Base-by-base conservation (phyloP, 345 rosid genomes). In the Brassica rapa region DNA sequence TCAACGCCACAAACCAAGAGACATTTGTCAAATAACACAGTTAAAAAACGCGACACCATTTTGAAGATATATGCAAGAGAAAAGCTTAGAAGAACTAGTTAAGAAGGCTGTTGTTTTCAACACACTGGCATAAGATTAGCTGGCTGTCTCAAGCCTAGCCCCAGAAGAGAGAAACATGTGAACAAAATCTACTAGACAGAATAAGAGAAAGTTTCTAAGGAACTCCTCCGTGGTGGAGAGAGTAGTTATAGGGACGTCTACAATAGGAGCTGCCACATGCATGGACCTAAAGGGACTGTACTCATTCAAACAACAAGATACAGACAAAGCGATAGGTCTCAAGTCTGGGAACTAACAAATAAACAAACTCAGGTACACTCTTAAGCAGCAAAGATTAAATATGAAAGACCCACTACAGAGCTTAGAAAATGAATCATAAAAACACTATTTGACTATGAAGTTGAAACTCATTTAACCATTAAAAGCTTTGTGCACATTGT, bases 401-500 rank as follows among this genome's bases (percentile, higher is more conserved):
- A 27, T 53, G 46, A 32, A 59, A 35, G 68, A 11, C 24, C 23
- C 24, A 37, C 35, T 30, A 55, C 23, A 61, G 9, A 46, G 29
- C 14, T 23, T 11, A 62, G 53, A 56, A 67, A 68, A 70, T 10
- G 66, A 16, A 61, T 43, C 55, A 73, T 27, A 43, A 30, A 35
- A 56, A 72, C 66, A 41, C n/a, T n/a, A 27, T 71, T 71, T 70
- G 63, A 71, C 80, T 66, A 49, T 12, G 66, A 35, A 79, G 62
- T 62, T 71, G n/a, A 82, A 64, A 66, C 62, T 49, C 77, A 63
- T 72, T 46, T 55, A 71, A 66, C 67, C 43, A 60, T 66, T 43
- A 63, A 59, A 71, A 77, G 76, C 55, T 74, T 77, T 66, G 81
- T 73, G 74, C 85, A 83, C 72, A 77, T 23, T 78, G 78, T 77